A percentile compares a stretch with the other conserved stretches of the same genome.
These are phyloP conservation scores for Vitis amurensis DNA, from an alignment of 164 flowering plant genomes.

Conservation along the genomic window DNA sequence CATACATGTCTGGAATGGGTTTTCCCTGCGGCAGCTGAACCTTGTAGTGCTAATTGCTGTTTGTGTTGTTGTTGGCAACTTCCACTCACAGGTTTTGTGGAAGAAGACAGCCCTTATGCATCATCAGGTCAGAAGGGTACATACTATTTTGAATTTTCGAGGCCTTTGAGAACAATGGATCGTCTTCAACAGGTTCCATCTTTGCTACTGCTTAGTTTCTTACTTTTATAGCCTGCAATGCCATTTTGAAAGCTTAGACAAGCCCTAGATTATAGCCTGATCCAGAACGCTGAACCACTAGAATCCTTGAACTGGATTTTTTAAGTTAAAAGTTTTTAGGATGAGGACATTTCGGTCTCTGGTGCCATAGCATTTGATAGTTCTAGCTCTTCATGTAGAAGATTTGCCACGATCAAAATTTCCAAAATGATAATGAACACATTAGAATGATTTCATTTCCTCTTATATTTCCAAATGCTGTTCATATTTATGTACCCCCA, in stretches of 20 bases:
- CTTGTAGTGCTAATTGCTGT: background rate
- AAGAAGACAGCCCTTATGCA: conserved; percentile 86
- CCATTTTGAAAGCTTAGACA: background rate
- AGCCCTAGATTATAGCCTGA: background rate
- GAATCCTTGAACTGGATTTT: no score
- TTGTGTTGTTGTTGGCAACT: background rate
- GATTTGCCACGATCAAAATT: no score
- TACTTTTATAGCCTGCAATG: background rate
- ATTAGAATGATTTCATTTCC: no score
- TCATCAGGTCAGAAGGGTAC: conserved; percentile 67
- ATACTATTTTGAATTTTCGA: conserved; percentile 87
- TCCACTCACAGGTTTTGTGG: conserved; percentile 61
- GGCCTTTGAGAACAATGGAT: conserved; percentile 96
- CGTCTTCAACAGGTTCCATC: conserved; percentile 83
- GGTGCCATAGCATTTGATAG: no score
- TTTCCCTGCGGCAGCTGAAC: background rate
- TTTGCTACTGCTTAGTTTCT: background rate
- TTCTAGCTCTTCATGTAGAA: no score
- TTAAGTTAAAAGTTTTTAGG: no score
- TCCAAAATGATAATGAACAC: no score
- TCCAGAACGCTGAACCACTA: background rate
- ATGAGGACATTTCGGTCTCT: no score
- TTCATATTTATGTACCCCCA: no score
- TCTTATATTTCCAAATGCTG: no score
- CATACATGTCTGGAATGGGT: background rate